Base-by-base conservation (phyloP, 1,284 basidiomycete species). In the Naganishia cerealis region DNA sequence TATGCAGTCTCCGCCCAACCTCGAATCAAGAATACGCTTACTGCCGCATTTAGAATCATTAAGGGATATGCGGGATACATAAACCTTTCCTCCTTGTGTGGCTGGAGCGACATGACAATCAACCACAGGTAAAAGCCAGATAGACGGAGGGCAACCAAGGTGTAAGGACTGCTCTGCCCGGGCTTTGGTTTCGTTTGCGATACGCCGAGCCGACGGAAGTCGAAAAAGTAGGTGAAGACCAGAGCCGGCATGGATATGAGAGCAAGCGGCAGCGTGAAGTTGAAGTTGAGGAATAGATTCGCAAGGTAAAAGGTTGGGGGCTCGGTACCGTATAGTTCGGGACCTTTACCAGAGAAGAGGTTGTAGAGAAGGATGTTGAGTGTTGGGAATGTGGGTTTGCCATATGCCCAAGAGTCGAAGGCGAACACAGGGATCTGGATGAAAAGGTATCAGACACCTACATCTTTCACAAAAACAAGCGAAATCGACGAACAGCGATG, bases 31-130 rank as follows among this genome's bases (percentile, higher is more conserved):
- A 90, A 94, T 33, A 96, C 73, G 40, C 88, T 84, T 33, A 94
- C 88, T 3, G 92, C 92, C 0, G 93, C 95, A 78, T 98, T 98
- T 82, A 99, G 91, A 78, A 91, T 92, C 63, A 99, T 81, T 54
- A 98, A 81, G 0, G 93, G 89, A 80, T 97, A 99, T 1, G 87
- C 89, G 0, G 96, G 95, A 80, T 89, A 99, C 88, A 99, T 90
- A 83, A 99, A 99, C 29, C 96, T 85, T 78, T 99, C 96, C 80
- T 99, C 96, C 82, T 99, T 99, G 82, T 99, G 96, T 6, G 89
- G 81, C 81, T 99, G 96, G 1, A 84, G 71, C 9, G 86, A 88
- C 71, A 99, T 82, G 71, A 96, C 87, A 2, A 79, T 85, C 57
- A 90, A 76, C 94, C 96, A 99, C 36, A 97, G 73, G 81, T 99